Evolutionary conservation across 257 asterid genomes (phyloP).

Genomic region (Sherardia arvensis): DNA sequence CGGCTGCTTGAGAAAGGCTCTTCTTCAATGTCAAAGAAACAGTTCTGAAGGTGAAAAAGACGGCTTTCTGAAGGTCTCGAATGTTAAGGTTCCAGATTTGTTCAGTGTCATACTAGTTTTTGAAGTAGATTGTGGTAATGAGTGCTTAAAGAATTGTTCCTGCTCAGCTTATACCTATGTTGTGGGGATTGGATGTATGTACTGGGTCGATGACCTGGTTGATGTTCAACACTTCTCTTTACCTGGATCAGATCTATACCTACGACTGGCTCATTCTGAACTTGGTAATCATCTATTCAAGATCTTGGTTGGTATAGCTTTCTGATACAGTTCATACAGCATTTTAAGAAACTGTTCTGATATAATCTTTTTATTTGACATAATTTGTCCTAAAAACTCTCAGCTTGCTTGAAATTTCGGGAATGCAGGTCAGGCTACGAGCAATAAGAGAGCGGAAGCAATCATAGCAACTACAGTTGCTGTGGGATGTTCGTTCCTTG

Average conservation of each 20-base stretch:
- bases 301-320: neutral
- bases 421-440: slow-evolving; percentile 18
- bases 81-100: slow-evolving; percentile 36
- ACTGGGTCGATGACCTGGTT: slow-evolving; percentile 25
- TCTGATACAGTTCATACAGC: neutral
- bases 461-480: slow-evolving; percentile 21
- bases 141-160: slow-evolving; percentile 27
- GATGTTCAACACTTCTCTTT: slow-evolving; percentile 28
- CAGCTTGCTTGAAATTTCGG: neutral
- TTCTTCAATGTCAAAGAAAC: slow-evolving; percentile 27
- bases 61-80: slow-evolving; percentile 30
- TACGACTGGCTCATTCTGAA: slow-evolving; percentile 49
- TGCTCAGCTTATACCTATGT: slow-evolving; percentile 23
- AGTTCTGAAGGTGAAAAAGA: slow-evolving; percentile 21
- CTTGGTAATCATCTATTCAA: slow-evolving; percentile 21
- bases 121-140: slow-evolving; percentile 22
- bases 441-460: slow-evolving; percentile 16
- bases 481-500: slow-evolving; percentile 15
- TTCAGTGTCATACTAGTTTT: slow-evolving; percentile 15
- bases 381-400: neutral
- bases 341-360: too few species aligned
- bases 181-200: slow-evolving; percentile 24
- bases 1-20: slow-evolving; percentile 39
- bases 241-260: slow-evolving; percentile 30
- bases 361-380: neutral